Base-by-base conservation (phyloP, 441 rosid species). In the Erodium moschatum region DNA sequence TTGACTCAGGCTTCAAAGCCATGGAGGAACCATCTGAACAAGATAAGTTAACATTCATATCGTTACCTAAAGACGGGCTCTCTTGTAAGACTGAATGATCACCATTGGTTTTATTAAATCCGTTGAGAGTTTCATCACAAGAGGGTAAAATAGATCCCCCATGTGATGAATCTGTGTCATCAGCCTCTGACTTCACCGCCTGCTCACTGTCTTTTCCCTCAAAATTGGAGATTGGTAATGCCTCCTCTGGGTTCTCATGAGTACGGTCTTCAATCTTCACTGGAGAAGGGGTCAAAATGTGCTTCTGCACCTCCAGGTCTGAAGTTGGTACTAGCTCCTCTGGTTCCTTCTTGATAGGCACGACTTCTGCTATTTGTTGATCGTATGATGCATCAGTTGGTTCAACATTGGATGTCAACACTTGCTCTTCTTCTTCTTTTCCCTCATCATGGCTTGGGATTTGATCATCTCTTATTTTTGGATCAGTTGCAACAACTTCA, bases 1-100 rank as follows among this genome's bases (percentile, higher is more conserved):
- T 84, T 69, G 85, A 78, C 72, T 77, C 85, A 62, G 84, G 80
- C 81, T 75, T 83, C 81, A 88, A 81, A 56, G 76, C 85, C 81
- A 5, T 40, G 44, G 78, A 70, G 72, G 89, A 79, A 75, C 74
- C 87, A 78, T 83, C 86, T 21, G 72, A 75, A 61, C 74, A 77
- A 74, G 80, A 5, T 80, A 86, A 74, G 70, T 78, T 56, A 85
- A 69, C 84, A 70, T 70, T 73, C 67, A 69, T 67, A 70, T 58
- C 78, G 67, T 78, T 83, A 61, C 64, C 85, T 62, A 66, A 24
- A 40, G 44, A 8, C 44, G 44, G 44, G 44, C 44, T 40, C 44
- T 6, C 44, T 40, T 7, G 44, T 40, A 40, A 40, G 44, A 12
- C 44, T 40, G 44, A 40, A 8, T 40, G 44, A 1, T 40, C 44